These are phyloP conservation scores for Pseudisothecium myosuroides DNA, from an alignment of 225 moss, liverwort and hornwort species.

Conservation along the genomic window DNA sequence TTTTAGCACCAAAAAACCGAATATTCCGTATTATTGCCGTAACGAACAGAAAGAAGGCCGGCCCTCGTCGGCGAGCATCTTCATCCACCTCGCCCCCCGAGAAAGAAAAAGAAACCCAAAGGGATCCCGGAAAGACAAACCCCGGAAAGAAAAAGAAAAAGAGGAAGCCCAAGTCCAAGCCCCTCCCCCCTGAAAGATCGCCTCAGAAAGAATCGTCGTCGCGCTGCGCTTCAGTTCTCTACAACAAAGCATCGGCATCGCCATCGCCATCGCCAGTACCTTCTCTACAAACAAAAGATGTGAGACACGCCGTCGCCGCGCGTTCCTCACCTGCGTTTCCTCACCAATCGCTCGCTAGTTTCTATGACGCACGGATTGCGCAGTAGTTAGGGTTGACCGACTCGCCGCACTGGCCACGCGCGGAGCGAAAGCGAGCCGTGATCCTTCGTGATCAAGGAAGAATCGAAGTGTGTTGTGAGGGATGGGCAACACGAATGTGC, in stretches of 20 bases:
- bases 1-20: not conserved
- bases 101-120: not conserved
- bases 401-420: not conserved
- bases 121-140: not conserved
- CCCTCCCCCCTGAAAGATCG: not conserved
- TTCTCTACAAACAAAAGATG: not conserved
- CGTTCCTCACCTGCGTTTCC: not conserved
- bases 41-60: not conserved
- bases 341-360: not conserved
- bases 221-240: not conserved
- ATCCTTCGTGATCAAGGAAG: not conserved
- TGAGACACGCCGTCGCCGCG: not conserved
- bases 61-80: not conserved
- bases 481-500: slow-evolving; percentile 40
- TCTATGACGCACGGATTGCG: not conserved
- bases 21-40: not conserved
- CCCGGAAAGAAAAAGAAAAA: not conserved
- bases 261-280: not conserved
- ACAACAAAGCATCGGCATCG: not conserved
- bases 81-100: not conserved
- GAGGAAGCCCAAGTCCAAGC: not conserved
- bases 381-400: not conserved
- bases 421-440: not conserved
- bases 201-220: not conserved
- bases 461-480: not conserved